A percentile compares a stretch with the other conserved stretches of the same genome.
Conservation (phyloP, 495 filamentous ascomycete genomes). For the Lasiosphaeria miniovina region DNA sequence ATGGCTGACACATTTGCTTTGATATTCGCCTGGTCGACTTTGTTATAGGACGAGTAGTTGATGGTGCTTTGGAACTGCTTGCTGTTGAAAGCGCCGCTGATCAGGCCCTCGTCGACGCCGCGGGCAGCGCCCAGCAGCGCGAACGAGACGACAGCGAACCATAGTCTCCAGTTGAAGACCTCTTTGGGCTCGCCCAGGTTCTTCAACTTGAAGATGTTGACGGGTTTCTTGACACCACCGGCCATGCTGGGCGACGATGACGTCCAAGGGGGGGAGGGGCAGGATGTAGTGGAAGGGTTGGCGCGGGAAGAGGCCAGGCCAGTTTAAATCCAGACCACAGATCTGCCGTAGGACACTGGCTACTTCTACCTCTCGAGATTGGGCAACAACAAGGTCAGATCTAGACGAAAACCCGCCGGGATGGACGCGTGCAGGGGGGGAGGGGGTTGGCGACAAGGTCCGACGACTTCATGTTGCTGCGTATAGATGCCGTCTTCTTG, state of each 20-base stretch:
- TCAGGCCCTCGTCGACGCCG: constrained; percentile 72
- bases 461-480: too few species aligned
- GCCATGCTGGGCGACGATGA: constrained; percentile 45
- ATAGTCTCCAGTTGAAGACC: constrained; percentile 62
- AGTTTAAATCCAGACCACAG: too few species aligned
- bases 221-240: constrained; percentile 60
- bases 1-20: constrained; percentile 69
- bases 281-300: neutral
- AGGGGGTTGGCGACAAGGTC: too few species aligned
- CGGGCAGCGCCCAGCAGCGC: constrained; percentile 68
- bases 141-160: constrained; percentile 64
- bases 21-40: constrained; percentile 56
- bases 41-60: constrained; percentile 51
- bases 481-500: too few species aligned
- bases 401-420: too few species aligned
- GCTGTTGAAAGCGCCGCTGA: constrained; percentile 63
- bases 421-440: too few species aligned
- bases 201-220: constrained; percentile 64
- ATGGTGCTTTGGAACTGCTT: constrained; percentile 60
- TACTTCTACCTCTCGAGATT: too few species aligned
- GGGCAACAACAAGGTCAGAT: too few species aligned
- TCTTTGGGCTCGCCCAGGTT: constrained; percentile 53
- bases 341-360: too few species aligned
- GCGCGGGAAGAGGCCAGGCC: too few species aligned
- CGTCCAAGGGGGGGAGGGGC: neutral